Conservation (phyloP, 75 land plant species). For the Picea glauca region DNA sequence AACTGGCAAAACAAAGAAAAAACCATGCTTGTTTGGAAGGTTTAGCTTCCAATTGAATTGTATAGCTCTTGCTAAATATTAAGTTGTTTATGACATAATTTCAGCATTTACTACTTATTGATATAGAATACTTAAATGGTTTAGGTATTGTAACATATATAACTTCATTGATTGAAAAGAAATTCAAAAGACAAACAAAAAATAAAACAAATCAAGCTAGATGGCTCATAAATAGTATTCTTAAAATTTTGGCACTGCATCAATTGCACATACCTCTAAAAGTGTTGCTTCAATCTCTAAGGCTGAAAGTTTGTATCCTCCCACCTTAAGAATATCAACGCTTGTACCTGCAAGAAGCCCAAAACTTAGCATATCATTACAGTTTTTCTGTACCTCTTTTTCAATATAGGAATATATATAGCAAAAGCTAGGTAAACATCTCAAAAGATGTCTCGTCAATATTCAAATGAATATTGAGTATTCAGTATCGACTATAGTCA, state of each 20-base stretch:
- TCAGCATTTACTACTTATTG: not conserved
- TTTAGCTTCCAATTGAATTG: too few relatives aligned
- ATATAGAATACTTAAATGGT: not conserved
- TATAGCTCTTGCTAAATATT: too few relatives aligned
- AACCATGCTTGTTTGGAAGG: too few relatives aligned
- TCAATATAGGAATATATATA: too few relatives aligned
- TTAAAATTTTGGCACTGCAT: too few relatives aligned
- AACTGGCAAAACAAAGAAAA: too few relatives aligned
- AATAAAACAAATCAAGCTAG: too few relatives aligned
- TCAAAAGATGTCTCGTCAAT: too few relatives aligned
- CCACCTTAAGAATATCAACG: conserved; percentile 96
- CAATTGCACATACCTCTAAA: conserved; percentile 53
- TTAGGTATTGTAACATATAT: not conserved
- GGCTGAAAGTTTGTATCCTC: conserved; percentile 95
- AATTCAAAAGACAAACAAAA: not conserved
- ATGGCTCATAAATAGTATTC: too few relatives aligned
- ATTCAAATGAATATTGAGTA: too few relatives aligned
- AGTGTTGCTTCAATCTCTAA: conserved; percentile 93
- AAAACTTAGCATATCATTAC: not conserved
- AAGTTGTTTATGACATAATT: conserved; percentile 1
- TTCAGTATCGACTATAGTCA: too few relatives aligned
- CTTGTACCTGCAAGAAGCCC: conserved; percentile 60
- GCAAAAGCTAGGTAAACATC: too few relatives aligned
- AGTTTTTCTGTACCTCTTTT: not conserved
- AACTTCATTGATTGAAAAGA: not conserved